Conservation (phyloP, 2,329 filamentous ascomycete genomes). For the Apiospora sp. region DNA sequence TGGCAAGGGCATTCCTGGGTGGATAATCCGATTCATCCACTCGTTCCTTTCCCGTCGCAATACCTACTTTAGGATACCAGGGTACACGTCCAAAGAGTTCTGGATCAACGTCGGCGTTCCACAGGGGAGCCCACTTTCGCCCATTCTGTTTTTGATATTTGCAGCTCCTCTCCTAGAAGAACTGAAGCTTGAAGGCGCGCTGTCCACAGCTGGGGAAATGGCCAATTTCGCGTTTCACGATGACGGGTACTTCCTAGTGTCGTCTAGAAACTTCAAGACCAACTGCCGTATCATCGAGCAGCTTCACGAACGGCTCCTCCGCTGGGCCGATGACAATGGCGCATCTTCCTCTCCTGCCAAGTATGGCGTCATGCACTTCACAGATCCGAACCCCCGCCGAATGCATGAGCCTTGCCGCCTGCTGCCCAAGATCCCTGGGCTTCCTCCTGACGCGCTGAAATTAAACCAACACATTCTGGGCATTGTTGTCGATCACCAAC, state of each 20-base stretch:
- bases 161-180: not conserved
- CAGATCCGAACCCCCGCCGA: not conserved
- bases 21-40: not conserved
- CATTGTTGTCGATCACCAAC: not conserved
- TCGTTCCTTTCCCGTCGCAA: not conserved
- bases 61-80: not conserved
- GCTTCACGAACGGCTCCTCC: not conserved
- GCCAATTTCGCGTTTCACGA: not conserved
- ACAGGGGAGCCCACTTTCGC: not conserved
- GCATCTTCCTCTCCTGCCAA: not conserved
- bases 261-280: not conserved
- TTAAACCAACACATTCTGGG: not conserved
- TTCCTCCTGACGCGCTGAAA: not conserved
- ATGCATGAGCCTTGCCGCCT: not conserved
- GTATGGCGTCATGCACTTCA: not conserved
- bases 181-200: not conserved
- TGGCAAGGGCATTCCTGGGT: not conserved
- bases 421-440: not conserved
- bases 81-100: not conserved
- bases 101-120: constrained; percentile 1
- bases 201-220: not conserved
- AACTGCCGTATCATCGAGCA: not conserved
- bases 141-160: not conserved
- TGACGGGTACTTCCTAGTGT: not conserved
- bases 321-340: not conserved